Evolutionary conservation across 164 flowering plant genomes (phyloP).

Genomic region (Aristolochia fimbriata): DNA sequence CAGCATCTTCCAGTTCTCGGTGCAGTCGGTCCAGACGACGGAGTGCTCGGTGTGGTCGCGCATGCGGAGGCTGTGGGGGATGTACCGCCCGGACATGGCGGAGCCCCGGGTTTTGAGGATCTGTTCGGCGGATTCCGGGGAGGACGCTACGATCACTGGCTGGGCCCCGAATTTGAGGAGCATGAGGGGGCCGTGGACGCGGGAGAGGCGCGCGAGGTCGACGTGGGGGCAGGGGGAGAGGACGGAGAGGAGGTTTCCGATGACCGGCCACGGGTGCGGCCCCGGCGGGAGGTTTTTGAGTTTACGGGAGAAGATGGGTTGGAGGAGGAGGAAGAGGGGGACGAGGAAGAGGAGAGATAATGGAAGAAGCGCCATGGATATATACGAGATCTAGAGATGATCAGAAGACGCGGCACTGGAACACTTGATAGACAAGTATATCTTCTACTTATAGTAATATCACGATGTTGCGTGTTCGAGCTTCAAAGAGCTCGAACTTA

Average conservation of each 20-base stretch:
- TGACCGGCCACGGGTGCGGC: constrained; percentile 32
- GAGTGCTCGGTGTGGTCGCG: constrained; percentile 6
- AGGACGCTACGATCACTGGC: constrained; percentile 21
- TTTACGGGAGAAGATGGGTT: not conserved
- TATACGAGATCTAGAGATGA: too few species aligned
- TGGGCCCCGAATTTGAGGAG: constrained; percentile 22
- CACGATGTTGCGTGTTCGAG: too few species aligned
- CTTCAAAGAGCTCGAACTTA: too few species aligned
- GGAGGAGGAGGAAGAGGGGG: not conserved
- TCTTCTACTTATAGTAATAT: too few species aligned
- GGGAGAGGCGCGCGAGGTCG: constrained; percentile 11
- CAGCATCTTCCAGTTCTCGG: constrained; percentile 22
- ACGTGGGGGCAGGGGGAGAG: constrained; percentile 16
- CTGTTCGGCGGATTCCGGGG: constrained; percentile 17
- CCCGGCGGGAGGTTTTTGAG: constrained; percentile 27
- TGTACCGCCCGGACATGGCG: constrained; percentile 11
- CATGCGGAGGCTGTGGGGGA: constrained; percentile 5
- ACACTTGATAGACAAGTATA: too few species aligned
- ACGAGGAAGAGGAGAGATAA: not conserved
- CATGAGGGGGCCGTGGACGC: constrained; percentile 26
- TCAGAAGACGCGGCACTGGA: too few species aligned
- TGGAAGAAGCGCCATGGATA: constrained; percentile 2
- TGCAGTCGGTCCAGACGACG: constrained; percentile 24
- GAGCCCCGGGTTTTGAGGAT: constrained; percentile 24
- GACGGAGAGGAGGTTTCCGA: constrained; percentile 24